Evolutionary conservation across 2,329 filamentous ascomycete genomes (phyloP).

Genomic region (Madurella fahalii): DNA sequence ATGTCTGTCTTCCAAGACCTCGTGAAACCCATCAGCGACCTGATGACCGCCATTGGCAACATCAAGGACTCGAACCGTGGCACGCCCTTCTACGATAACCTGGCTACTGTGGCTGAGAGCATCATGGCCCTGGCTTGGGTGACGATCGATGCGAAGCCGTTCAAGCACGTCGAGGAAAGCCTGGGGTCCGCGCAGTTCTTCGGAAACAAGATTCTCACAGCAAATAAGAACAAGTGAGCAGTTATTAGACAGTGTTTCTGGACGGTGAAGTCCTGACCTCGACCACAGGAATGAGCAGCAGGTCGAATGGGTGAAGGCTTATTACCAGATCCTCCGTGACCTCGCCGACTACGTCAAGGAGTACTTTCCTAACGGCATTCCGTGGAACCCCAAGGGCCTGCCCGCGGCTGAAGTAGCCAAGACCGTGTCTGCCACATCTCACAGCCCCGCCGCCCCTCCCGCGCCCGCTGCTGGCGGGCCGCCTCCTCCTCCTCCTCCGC

Average conservation of each 20-base stretch:
- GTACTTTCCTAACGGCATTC: conserved; percentile 72
- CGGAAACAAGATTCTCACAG: conserved; percentile 88
- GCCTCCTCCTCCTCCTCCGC: conserved; percentile 63
- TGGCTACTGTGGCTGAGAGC: conserved; percentile 84
- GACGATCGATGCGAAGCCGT: conserved; percentile 74
- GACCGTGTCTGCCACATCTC: conserved; percentile 49
- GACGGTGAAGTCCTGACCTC: conserved; percentile 8
- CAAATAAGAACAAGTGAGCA: conserved; percentile 67
- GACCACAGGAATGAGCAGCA: conserved; percentile 56
- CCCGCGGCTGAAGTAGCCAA: conserved; percentile 64
- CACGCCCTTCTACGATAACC: conserved; percentile 70
- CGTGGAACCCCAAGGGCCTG: conserved; percentile 78
- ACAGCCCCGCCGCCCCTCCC: conserved; percentile 46
- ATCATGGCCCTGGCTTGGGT: conserved; percentile 91
- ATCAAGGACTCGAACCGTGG: conserved; percentile 78
- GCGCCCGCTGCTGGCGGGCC: conserved; percentile 50
- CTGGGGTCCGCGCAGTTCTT: conserved; percentile 86
- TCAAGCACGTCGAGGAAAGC: conserved; percentile 79
- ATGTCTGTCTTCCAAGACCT: conserved; percentile 68
- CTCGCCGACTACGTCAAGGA: conserved; percentile 81
- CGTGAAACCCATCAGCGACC: conserved; percentile 80
- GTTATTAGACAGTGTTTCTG: too few relatives aligned
- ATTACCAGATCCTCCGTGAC: conserved; percentile 84
- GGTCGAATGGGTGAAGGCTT: conserved; percentile 86
- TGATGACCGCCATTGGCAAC: conserved; percentile 72